Evolutionary conservation across 208 protist genomes (phyloP), one percentile per base, ranked within the genome.

Genomic region (Sergeia podlipaevii): DNA sequence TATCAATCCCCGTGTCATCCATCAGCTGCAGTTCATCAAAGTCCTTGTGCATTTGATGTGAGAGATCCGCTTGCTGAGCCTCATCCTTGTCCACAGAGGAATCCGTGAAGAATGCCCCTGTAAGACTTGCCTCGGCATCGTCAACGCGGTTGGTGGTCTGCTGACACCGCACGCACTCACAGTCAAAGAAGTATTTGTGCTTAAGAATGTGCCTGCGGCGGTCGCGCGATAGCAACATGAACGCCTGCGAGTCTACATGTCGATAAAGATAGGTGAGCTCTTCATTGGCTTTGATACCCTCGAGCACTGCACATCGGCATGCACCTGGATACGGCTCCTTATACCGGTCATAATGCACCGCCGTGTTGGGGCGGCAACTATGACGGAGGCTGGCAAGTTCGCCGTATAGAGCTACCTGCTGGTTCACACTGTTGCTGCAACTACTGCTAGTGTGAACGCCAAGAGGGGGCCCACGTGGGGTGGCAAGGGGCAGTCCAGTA

Each of bases 321-420:
- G 44, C 71, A 0, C 56, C 77, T 2, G 60, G 42, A 53, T 70
- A 74, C 17, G 77, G 77, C 3, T 59, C 61, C 10, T 53, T 50
- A 52, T 63, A 61, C 15, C 61, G 13, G 42, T 74, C 68, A 48
- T 68, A 69, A 52, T 72, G 58, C 36, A 78, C 64, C 7, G 57
- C 39, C 0, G 68, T 52, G 38, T 67, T 85, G 4, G 77, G 77
- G n/a, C 58, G 51, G 68, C 77, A 85, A 60, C 72, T 80, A 58
- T 85, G 77, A 2, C 71, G 72, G 4, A 76, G 17, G 20, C 58
- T 42, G 28, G 49, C 36, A 3, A 85, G 44, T 33, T 78, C 72
- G 3, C 55, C 48, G 18, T 80, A 85, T 2, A 80, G 39, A 1
- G 77, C 77, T 0, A 79, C 17, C 38, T 60, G 60, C 10, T 59